A percentile compares a stretch with the other conserved stretches of the same genome.
Evolutionary conservation across 192 early-diverging fungal species (phyloP).

Genomic region (Chytriomyces sp.): DNA sequence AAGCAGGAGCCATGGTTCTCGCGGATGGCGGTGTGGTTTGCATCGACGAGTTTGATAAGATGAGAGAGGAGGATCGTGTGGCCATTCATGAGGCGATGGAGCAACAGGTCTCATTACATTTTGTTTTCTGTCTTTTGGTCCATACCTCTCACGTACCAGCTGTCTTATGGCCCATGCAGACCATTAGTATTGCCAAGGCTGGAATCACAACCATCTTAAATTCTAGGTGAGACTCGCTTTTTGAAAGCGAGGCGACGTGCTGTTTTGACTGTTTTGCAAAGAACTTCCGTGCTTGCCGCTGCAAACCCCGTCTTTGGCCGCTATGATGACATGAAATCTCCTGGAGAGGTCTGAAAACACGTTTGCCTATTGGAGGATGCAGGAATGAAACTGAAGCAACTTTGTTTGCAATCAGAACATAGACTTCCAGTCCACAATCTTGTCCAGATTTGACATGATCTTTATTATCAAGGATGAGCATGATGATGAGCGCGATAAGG

Average conservation of each 20-base stretch:
- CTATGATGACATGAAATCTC: slow-evolving; percentile 97
- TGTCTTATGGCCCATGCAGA: slow-evolving; percentile 40
- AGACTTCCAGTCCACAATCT: slow-evolving; percentile 99
- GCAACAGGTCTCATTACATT: slow-evolving; percentile 66
- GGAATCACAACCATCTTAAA: slow-evolving; percentile 99
- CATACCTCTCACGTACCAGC: no score
- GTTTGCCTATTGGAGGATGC: background rate
- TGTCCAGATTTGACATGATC: slow-evolving; percentile 99
- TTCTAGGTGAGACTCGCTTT: slow-evolving; percentile 45
- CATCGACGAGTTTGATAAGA: slow-evolving; percentile 99
- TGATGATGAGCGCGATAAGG: slow-evolving; percentile 86
- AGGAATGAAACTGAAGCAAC: no score
- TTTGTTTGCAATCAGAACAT: no score
- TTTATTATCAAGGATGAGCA: slow-evolving; percentile 99
- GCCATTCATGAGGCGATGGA: slow-evolving; percentile 99
- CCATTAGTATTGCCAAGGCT: slow-evolving; percentile 99
- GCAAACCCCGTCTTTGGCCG: slow-evolving; percentile 98
- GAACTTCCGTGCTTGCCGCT: slow-evolving; percentile 95
- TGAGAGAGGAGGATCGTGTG: slow-evolving; percentile 98
- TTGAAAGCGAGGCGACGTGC: background rate
- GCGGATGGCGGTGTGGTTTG: slow-evolving; percentile 99
- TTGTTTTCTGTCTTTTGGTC: background rate
- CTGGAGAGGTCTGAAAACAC: slow-evolving; percentile 73
- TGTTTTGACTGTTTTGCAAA: background rate
- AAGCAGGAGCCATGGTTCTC: slow-evolving; percentile 99